phyloP scores from a whole-genome alignment of 805 yeast species.

The Maudiozyma turicensis region DNA sequence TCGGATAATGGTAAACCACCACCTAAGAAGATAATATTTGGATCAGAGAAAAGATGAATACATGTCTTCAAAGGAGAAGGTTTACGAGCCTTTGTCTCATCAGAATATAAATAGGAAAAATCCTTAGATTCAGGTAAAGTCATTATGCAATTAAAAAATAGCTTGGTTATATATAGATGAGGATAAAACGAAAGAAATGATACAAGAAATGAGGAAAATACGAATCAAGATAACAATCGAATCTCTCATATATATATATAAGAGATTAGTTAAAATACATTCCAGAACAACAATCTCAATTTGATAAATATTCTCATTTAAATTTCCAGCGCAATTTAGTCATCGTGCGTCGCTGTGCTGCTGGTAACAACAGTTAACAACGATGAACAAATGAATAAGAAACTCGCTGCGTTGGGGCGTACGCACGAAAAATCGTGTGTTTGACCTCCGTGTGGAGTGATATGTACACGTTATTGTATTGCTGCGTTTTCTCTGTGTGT shows the following conservation, averaged over 20 bases:
- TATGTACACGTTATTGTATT: too few relatives aligned
- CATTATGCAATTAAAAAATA: slow-evolving; percentile 7
- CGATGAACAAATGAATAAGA: too few relatives aligned
- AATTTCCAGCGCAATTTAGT: neutral
- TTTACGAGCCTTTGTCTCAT: slow-evolving; percentile 66
- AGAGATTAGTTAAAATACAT: neutral
- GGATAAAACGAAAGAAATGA: neutral
- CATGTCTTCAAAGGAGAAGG: slow-evolving; percentile 79
- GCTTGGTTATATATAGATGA: neutral
- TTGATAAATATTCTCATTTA: neutral
- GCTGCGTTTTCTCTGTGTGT: too few relatives aligned
- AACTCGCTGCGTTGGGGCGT: too few relatives aligned
- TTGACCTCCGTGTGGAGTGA: too few relatives aligned
- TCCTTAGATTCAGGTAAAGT: slow-evolving; percentile 49
- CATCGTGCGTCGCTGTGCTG: neutral
- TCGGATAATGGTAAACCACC: slow-evolving; percentile 92
- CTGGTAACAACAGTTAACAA: neutral
- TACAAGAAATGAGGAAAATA: neutral
- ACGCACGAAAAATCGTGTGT: too few relatives aligned
- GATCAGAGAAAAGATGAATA: slow-evolving; percentile 63
- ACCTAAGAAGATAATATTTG: slow-evolving; percentile 78
- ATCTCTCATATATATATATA: neutral
- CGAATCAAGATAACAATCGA: neutral
- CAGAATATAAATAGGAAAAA: slow-evolving; percentile 62
- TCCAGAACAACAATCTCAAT: neutral